phyloP scores from a whole-genome alignment of 129 eudicot genomes.

The Flaveria bidentis region DNA sequence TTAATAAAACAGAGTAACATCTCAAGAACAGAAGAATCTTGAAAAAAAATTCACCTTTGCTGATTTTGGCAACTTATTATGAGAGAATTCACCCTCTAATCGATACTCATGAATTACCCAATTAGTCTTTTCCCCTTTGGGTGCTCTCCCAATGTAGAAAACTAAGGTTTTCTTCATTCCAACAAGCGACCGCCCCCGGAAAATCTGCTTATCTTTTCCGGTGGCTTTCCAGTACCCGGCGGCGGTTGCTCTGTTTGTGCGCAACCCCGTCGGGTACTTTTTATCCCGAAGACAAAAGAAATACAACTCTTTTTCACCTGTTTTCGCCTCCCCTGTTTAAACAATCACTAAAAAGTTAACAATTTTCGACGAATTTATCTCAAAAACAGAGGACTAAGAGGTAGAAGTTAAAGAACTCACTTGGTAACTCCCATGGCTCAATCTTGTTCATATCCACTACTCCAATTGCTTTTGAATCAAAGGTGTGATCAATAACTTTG shows the following conservation, averaged over 20 bases:
- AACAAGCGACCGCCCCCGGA: conserved; percentile 55
- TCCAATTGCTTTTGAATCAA: conserved; percentile 80
- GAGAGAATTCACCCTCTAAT: conserved; percentile 70
- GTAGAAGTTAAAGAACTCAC: conserved; percentile 40
- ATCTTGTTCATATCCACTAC: conserved; percentile 91
- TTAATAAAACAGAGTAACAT: background rate
- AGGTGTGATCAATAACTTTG: conserved; percentile 56
- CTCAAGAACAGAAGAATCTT: conserved; percentile 30
- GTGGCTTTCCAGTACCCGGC: conserved; percentile 97
- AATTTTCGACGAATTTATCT: background rate
- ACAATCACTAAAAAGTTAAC: background rate
- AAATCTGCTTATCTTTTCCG: conserved; percentile 89
- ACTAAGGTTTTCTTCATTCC: conserved; percentile 97
- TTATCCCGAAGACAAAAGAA: conserved; percentile 90
- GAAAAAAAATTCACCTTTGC: conserved; percentile 45
- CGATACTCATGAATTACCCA: conserved; percentile 93
- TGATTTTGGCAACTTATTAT: conserved; percentile 61
- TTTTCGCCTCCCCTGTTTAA: conserved; percentile 69
- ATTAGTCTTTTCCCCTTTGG: conserved; percentile 81
- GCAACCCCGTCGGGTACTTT: conserved; percentile 87
- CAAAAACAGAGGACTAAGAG: background rate
- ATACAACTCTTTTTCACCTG: conserved; percentile 95
- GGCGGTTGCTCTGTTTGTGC: conserved; percentile 90
- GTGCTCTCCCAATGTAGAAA: conserved; percentile 92
- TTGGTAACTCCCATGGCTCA: conserved; percentile 97